These are phyloP conservation scores for Paxillus involutus DNA, from an alignment of 768 basidiomycete genomes.

Conservation along the genomic window DNA sequence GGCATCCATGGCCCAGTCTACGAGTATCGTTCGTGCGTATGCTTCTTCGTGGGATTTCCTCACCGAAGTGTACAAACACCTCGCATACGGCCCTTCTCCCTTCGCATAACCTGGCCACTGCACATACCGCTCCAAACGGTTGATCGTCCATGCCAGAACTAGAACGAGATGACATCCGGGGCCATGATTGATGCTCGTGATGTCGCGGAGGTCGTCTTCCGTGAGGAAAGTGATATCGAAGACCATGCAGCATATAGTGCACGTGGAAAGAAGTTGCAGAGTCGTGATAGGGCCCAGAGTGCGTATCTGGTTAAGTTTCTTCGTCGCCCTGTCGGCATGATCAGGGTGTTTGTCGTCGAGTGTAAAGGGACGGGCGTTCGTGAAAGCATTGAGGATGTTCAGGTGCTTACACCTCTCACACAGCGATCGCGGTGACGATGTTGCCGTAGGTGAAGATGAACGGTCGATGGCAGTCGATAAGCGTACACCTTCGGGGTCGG, in stretches of 20 bases:
- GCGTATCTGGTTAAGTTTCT: conserved; percentile 1
- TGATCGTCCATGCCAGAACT: background rate
- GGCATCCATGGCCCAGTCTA: conserved; percentile 4
- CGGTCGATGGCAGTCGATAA: background rate
- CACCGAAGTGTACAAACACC: conserved; percentile 6
- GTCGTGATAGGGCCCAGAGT: conserved; percentile 1
- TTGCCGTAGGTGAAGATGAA: background rate
- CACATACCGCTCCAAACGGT: background rate
- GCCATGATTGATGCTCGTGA: background rate
- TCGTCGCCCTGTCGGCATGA: background rate
- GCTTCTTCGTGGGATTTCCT: background rate
- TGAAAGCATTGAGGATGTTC: background rate
- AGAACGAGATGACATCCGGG: background rate
- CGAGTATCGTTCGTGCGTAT: background rate
- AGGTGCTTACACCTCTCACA: conserved; percentile 5
- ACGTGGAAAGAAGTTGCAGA: conserved; percentile 7
- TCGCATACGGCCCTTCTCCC: conserved; percentile 5
- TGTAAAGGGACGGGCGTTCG: conserved; percentile 2
- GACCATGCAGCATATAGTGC: conserved; percentile 11
- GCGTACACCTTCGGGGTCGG: background rate
- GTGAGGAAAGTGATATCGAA: conserved; percentile 8
- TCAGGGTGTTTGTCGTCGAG: background rate
- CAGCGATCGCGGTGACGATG: background rate
- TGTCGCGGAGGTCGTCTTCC: background rate
- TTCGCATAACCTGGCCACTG: background rate